Evolutionary conservation across 2,329 filamentous ascomycete genomes (phyloP), one percentile per base, ranked within the genome.

Genomic region (Parastagonospora nodorum): DNA sequence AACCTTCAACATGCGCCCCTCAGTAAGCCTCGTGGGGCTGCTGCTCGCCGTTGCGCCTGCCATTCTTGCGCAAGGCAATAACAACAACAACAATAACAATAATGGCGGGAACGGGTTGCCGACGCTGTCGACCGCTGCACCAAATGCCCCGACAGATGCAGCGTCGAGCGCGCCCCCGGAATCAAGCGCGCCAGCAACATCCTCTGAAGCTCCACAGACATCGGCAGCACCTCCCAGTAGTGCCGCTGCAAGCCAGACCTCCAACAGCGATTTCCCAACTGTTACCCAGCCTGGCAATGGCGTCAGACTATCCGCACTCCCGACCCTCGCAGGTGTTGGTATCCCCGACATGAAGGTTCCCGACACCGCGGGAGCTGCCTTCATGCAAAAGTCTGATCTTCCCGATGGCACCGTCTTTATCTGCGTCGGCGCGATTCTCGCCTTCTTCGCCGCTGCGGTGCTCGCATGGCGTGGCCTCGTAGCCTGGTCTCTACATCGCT

Each of bases 401-500:
- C 94, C 94, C 2, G 89, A 97, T 67, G 94, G 94, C 47, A 97
- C 93, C 4, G 88, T 99, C 51, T 99, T 99, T 77, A 99, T 99
- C 65, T 88, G 87, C 16, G 94, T 97, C 1, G 94, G 94, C 39
- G 89, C 92, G 24, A 88, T 91, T 27, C 83, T 99, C 6, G 94
- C 90, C 12, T 88, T 92, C 59, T 84, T 97, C 57, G 90, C 86
- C 9, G 78, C 91, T 8, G 86, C 86, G n/a, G 84, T 97, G 38
- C 81, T 99, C 10, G 81, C 88, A 50, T 99, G 94, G 94, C 90
- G 93, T 53, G 87, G 82, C 43, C 83, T 97, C 48, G 86, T 97
- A 51, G 92, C 90, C 53, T 96, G 91, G 83, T 88, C 93, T 36
- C 84, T 99, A 51, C 93, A 97, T 74, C 89, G 93, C 51, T 94